A percentile compares a stretch with the other conserved stretches of the same genome.
Conservation (phyloP, 257 asterid species). For the Jacaranda copaia region DNA sequence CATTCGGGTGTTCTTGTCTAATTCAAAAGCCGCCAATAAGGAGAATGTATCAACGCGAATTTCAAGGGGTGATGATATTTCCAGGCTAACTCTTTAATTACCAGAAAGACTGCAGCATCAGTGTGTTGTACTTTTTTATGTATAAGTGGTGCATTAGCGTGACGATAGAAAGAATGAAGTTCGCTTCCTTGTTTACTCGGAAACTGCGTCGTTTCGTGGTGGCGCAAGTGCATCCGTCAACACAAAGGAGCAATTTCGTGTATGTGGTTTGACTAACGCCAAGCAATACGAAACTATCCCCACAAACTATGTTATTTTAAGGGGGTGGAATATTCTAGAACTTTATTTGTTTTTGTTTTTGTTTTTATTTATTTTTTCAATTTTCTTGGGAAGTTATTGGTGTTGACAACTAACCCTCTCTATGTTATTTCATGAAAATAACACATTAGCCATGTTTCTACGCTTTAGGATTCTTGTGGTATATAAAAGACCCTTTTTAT, state of each 20-base stretch:
- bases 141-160: conserved; percentile 15
- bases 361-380: neutral
- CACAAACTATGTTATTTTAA: conserved; percentile 1
- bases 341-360: neutral
- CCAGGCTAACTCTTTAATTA: conserved; percentile 8
- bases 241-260: neutral
- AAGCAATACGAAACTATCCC: conserved; percentile 27
- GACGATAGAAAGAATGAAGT: neutral
- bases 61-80: conserved; percentile 24
- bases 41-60: conserved; percentile 23
- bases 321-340: conserved; percentile 41
- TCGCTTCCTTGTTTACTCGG: neutral
- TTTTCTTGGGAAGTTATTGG: neutral
- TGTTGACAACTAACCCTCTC: neutral
- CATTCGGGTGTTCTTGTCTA: conserved; percentile 30
- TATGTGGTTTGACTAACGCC: conserved; percentile 45
- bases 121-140: conserved; percentile 8
- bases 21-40: conserved; percentile 27
- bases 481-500: too few species aligned
- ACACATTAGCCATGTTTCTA: too few species aligned
- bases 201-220: neutral
- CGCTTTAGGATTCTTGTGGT: too few species aligned
- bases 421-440: neutral
- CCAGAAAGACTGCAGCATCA: conserved; percentile 9
- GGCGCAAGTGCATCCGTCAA: conserved; percentile 44